These are phyloP conservation scores for Tricholoma bakamatsutake DNA, from an alignment of 768 basidiomycete species.

Conservation along the genomic window DNA sequence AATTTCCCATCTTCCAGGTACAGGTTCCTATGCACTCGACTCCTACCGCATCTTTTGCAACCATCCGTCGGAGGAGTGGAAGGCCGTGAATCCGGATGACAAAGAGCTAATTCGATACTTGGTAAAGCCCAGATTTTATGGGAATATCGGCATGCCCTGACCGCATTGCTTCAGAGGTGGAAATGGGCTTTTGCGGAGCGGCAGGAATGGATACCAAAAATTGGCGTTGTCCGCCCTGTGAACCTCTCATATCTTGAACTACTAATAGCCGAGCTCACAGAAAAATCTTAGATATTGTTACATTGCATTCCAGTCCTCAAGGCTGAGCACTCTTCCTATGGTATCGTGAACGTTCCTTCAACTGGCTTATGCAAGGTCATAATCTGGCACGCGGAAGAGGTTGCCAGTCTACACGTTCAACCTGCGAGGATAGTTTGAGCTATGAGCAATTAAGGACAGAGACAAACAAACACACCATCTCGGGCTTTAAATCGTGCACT, in stretches of 20 bases:
- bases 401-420: conserved; percentile 68
- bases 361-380: conserved; percentile 13
- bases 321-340: not conserved
- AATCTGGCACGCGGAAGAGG: conserved; percentile 32
- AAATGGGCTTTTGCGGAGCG: conserved; percentile 59
- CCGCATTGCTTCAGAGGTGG: conserved; percentile 46
- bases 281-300: not conserved
- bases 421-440: conserved; percentile 26
- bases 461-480: conserved; percentile 47
- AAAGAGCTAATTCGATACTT: conserved; percentile 67
- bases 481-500: conserved; percentile 62
- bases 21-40: conserved; percentile 69
- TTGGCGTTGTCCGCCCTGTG: conserved; percentile 34
- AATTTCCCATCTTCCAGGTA: conserved; percentile 55
- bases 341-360: not conserved
- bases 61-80: conserved; percentile 48
- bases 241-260: conserved; percentile 31
- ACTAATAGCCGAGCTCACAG: conserved; percentile 33
- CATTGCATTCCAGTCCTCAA: not conserved
- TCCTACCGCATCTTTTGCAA: conserved; percentile 70
- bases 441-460: not conserved
- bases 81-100: conserved; percentile 53
- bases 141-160: not conserved
- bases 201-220: conserved; percentile 42
- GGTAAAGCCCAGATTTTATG: conserved; percentile 32